These are phyloP conservation scores for Phoenix dactylifera DNA, from an alignment of 176 grass and related monocot genomes.

Conservation along the genomic window DNA sequence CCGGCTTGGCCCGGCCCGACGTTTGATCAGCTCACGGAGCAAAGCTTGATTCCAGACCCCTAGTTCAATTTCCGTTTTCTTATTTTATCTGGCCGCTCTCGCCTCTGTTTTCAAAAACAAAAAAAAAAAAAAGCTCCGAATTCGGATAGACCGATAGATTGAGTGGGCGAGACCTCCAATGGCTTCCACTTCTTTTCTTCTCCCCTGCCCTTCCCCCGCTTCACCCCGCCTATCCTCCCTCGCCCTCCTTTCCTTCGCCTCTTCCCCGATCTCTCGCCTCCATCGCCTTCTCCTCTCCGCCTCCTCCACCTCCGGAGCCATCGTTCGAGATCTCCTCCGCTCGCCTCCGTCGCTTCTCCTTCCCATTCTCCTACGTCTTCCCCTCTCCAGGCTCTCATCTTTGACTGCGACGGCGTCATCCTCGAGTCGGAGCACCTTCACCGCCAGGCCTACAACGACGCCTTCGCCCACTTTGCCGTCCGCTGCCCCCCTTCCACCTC, in stretches of 20 bases:
- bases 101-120: too few relatives aligned
- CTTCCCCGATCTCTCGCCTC: constrained; percentile 5
- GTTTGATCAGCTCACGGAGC: too few relatives aligned
- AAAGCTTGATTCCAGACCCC: too few relatives aligned
- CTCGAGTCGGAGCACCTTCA: constrained; percentile 97
- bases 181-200: too few relatives aligned
- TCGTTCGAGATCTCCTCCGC: constrained; percentile 20
- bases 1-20: too few relatives aligned
- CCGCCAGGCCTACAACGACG: constrained; percentile 87
- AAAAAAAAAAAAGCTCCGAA: too few relatives aligned
- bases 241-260: background rate
- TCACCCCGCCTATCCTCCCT: constrained; percentile 1
- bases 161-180: background rate
- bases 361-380: constrained; percentile 11
- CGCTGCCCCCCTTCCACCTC: constrained; percentile 38
- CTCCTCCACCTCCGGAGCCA: background rate
- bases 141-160: too few relatives aligned
- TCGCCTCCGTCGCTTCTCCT: constrained; percentile 1
- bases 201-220: constrained; percentile 12
- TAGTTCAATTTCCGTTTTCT: too few relatives aligned
- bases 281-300: background rate
- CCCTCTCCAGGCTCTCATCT: constrained; percentile 69
- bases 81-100: too few relatives aligned
- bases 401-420: constrained; percentile 93
- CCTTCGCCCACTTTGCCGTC: constrained; percentile 72